A percentile compares a stretch with the other conserved stretches of the same genome.
Evolutionary conservation across 371 early-diverging fungal species (phyloP).

Genomic region (Circinella minor): DNA sequence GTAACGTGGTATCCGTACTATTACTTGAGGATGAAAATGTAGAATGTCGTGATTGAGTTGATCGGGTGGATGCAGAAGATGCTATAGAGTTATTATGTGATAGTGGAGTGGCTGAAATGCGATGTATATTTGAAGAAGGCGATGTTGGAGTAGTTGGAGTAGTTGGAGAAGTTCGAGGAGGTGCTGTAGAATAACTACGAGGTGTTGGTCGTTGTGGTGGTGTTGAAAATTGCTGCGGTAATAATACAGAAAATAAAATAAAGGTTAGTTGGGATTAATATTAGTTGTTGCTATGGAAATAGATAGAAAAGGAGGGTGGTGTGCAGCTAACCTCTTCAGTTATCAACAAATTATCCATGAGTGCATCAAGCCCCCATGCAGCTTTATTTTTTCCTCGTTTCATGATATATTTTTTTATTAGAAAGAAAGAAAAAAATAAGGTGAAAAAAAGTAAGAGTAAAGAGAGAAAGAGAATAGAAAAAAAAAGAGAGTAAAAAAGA

Average conservation of each 20-base stretch:
- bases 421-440: background rate
- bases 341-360: conserved; percentile 1
- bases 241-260: background rate
- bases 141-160: background rate
- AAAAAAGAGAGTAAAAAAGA: background rate
- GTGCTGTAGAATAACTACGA: conserved; percentile 5
- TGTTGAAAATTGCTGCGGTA: conserved; percentile 8
- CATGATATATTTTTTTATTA: background rate
- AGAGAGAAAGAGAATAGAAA: conserved; percentile 5
- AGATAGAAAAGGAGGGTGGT: too few species aligned
- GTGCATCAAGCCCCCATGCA: conserved; percentile 1
- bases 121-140: background rate
- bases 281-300: too few species aligned
- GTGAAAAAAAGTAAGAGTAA: background rate
- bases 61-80: conserved; percentile 21
- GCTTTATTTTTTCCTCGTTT: conserved; percentile 6
- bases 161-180: background rate
- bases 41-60: conserved; percentile 15
- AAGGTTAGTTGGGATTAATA: background rate
- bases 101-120: background rate
- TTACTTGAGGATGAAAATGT: conserved; percentile 10
- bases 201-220: background rate
- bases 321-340: background rate
- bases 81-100: conserved; percentile 22
- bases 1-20: conserved; percentile 6